Conservation (phyloP, 179 eudicot genomes). For the Drosera spatulata region DNA sequence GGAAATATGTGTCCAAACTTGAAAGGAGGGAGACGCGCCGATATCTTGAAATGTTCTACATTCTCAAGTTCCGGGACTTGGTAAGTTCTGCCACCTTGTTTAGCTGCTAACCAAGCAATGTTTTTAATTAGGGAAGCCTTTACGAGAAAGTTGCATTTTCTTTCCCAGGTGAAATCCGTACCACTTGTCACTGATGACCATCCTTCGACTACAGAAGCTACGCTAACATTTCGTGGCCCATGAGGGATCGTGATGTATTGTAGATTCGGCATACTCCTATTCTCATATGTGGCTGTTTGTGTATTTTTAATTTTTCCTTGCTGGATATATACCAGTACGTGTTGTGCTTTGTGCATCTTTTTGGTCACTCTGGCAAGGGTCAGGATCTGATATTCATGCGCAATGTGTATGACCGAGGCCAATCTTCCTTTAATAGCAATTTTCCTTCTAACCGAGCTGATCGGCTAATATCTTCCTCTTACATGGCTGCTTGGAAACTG, state of each 20-base stretch:
- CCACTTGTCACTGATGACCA: slow-evolving; percentile 49
- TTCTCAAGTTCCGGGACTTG: slow-evolving; percentile 75
- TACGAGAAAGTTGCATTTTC: not conserved
- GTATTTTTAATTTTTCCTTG: no score
- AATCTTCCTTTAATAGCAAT: no score
- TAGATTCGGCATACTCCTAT: no score
- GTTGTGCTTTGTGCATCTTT: no score
- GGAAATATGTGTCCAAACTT: slow-evolving; percentile 75
- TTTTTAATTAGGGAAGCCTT: not conserved
- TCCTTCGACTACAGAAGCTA: slow-evolving; percentile 19
- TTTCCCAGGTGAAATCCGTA: slow-evolving; percentile 54
- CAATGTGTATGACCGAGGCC: no score
- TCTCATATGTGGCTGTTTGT: no score
- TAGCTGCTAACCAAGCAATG: not conserved
- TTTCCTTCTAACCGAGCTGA: no score
- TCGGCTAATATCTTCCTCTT: no score
- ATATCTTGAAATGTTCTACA: slow-evolving; percentile 78
- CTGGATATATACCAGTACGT: no score
- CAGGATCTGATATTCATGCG: no score
- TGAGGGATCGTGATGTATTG: slow-evolving; percentile 3
- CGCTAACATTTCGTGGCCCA: slow-evolving; percentile 28
- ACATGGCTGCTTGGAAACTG: no score
- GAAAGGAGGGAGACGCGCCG: slow-evolving; percentile 76
- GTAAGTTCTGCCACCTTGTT: slow-evolving; percentile 25
- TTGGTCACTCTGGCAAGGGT: no score